phyloP scores from a whole-genome alignment of 2,329 filamentous ascomycete species.

The Seiridium cupressi region DNA sequence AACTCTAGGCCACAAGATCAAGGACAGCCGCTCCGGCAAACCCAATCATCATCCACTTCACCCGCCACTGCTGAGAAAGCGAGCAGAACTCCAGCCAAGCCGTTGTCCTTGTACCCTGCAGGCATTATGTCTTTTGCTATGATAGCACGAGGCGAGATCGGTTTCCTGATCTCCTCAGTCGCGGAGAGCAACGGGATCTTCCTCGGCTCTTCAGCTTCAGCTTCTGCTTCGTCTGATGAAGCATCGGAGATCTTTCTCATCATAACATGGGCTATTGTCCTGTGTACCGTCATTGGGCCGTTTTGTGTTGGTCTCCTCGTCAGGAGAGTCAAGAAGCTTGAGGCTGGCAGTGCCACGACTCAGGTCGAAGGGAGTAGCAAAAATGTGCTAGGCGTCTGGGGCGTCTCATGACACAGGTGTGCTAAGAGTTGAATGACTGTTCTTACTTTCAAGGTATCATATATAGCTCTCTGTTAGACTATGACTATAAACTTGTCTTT shows the following conservation, averaged over 20 bases:
- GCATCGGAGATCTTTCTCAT: constrained; percentile 47
- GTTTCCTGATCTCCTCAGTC: constrained; percentile 71
- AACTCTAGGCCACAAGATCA: background rate
- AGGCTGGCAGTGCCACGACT: constrained; percentile 13
- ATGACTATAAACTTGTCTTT: no score
- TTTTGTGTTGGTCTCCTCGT: constrained; percentile 47
- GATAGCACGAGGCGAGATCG: constrained; percentile 78
- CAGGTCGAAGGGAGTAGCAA: constrained; percentile 8
- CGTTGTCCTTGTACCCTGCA: constrained; percentile 64
- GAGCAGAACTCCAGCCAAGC: constrained; percentile 16
- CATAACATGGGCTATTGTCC: constrained; percentile 53
- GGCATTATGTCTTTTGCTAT: constrained; percentile 66
- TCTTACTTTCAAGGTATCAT: no score
- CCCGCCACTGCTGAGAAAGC: background rate
- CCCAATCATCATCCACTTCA: constrained; percentile 18
- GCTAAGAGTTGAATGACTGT: no score
- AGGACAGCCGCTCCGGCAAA: background rate
- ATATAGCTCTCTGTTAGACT: no score
- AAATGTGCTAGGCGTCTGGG: constrained; percentile 27
- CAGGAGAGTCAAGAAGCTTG: constrained; percentile 35
- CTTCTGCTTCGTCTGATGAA: background rate
- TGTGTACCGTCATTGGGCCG: constrained; percentile 54
- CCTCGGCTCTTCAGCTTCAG: constrained; percentile 9
- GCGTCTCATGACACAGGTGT: constrained; percentile 13
- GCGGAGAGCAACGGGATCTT: constrained; percentile 55